phyloP scores from a whole-genome alignment of 2,329 filamentous ascomycete species.

The Penicillium sp. region DNA sequence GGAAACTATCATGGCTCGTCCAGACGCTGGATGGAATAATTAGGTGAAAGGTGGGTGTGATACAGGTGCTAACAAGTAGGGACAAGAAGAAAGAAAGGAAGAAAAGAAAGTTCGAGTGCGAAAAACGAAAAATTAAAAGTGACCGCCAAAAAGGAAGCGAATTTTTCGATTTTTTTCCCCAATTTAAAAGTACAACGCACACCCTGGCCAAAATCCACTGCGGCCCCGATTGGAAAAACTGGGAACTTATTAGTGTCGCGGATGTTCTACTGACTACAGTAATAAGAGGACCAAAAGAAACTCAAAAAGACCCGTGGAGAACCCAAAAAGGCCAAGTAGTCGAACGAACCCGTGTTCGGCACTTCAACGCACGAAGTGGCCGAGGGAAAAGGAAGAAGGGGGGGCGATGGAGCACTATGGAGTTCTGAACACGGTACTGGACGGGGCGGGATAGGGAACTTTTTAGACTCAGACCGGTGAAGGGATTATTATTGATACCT shows the following conservation, averaged over 20 bases:
- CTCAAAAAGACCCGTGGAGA: not conserved
- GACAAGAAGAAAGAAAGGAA: conserved; percentile 7
- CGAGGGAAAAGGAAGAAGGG: not conserved
- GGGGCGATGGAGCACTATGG: not conserved
- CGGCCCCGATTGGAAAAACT: conserved; percentile 1
- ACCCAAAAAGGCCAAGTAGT: not conserved
- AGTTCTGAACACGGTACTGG: not conserved
- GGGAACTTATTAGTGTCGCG: conserved; percentile 2
- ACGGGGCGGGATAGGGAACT: conserved; percentile 3
- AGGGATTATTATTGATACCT: not conserved
- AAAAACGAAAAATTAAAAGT: conserved; percentile 4
- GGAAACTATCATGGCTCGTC: not conserved
- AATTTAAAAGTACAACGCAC: conserved; percentile 9
- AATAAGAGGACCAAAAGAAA: not conserved
- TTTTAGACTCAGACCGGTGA: not conserved
- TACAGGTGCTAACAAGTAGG: not conserved
- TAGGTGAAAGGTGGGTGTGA: not conserved
- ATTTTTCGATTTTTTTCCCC: conserved; percentile 1
- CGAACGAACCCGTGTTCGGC: not conserved
- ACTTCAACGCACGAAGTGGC: not conserved
- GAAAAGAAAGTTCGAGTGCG: conserved; percentile 10
- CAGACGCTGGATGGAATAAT: not conserved
- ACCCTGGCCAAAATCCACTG: conserved; percentile 6
- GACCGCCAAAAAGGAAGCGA: conserved; percentile 9
- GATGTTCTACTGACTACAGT: not conserved